phyloP scores from a whole-genome alignment of 345 rosid genomes.

The Gossypium herbaceum region DNA sequence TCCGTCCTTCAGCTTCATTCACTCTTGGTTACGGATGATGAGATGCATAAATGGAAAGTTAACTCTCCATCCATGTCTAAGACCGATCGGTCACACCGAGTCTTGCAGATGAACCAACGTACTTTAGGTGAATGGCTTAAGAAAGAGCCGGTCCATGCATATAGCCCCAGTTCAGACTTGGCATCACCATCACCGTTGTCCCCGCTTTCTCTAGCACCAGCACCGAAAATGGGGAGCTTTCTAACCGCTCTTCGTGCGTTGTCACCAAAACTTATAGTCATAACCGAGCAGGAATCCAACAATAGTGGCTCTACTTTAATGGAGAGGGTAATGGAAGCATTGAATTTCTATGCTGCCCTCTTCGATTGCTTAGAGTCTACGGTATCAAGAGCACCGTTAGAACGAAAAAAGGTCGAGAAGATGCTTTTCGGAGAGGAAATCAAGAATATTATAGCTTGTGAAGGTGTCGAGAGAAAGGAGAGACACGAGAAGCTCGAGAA shows the following conservation, averaged over 20 bases:
- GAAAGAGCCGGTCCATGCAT: slow-evolving; percentile 38
- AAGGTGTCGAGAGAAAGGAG: slow-evolving; percentile 56
- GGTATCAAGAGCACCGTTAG: slow-evolving; percentile 39
- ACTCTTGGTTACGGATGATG: slow-evolving; percentile 55
- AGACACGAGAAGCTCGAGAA: slow-evolving; percentile 74
- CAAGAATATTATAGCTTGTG: slow-evolving; percentile 65
- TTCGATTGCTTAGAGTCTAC: slow-evolving; percentile 71
- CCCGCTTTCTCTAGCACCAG: slow-evolving; percentile 37
- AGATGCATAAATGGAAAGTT: slow-evolving; percentile 22
- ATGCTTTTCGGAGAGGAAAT: slow-evolving; percentile 71
- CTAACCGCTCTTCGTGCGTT: slow-evolving; percentile 46
- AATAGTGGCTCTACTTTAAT: slow-evolving; percentile 43
- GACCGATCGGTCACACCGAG: slow-evolving; percentile 30
- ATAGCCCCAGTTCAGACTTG: slow-evolving; percentile 47
- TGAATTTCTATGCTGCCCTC: slow-evolving; percentile 57
- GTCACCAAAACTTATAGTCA: slow-evolving; percentile 63
- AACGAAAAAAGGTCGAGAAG: slow-evolving; percentile 65
- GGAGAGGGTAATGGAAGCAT: slow-evolving; percentile 57
- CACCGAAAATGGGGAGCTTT: slow-evolving; percentile 49
- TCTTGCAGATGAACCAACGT: slow-evolving; percentile 36
- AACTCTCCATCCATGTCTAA: slow-evolving; percentile 37
- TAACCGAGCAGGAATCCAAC: slow-evolving; percentile 65
- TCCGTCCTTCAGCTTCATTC: slow-evolving; percentile 66
- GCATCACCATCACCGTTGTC: slow-evolving; percentile 22
- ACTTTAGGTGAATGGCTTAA: slow-evolving; percentile 64